Conservation (phyloP, 192 early-diverging fungal species). For the Umbelopsis vinacea region DNA sequence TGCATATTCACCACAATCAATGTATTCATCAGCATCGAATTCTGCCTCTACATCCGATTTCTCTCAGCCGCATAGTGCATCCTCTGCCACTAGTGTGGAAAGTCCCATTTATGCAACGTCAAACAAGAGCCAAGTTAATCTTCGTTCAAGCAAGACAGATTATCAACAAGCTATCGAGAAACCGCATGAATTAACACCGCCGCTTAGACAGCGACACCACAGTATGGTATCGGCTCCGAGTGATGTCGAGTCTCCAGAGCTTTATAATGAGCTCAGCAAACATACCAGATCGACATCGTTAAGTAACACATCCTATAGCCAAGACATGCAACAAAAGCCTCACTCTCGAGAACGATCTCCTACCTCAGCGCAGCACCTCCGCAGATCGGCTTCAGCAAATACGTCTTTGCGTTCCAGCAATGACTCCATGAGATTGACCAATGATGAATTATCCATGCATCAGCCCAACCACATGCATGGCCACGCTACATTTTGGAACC, state of each 20-base stretch:
- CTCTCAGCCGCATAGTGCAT: background rate
- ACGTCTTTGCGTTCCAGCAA: conserved; percentile 3
- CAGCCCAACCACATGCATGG: conserved; percentile 1
- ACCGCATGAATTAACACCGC: conserved; percentile 12
- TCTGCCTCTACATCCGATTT: conserved; percentile 1
- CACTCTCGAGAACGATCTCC: background rate
- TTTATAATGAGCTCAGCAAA: conserved; percentile 1
- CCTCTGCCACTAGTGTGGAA: background rate
- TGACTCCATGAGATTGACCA: background rate
- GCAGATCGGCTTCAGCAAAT: background rate
- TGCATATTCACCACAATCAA: background rate
- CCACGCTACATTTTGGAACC: conserved; percentile 38
- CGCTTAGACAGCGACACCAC: background rate
- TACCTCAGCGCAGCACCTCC: background rate
- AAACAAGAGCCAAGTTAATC: background rate
- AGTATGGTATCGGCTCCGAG: background rate
- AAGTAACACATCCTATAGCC: background rate
- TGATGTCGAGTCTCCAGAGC: background rate
- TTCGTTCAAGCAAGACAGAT: background rate
- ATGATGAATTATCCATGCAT: background rate
- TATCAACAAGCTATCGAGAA: background rate
- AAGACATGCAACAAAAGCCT: background rate
- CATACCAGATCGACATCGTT: background rate
- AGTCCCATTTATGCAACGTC: background rate
- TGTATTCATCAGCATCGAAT: background rate